A percentile compares a stretch with the other conserved stretches of the same genome.
phyloP scores from a whole-genome alignment of 441 rosid species.

The Hura crepitans region DNA sequence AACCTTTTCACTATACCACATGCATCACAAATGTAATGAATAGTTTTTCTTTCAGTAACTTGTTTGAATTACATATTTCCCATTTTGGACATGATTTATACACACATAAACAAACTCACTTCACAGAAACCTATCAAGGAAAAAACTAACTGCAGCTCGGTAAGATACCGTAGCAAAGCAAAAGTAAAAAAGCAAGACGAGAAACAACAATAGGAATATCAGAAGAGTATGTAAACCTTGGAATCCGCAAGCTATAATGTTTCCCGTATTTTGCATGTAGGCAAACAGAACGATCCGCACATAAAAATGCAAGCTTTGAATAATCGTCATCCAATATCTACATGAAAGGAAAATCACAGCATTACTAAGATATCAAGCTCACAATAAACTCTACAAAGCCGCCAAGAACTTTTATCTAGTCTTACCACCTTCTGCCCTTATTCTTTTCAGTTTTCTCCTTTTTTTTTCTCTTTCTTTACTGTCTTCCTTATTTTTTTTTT shows the following conservation, averaged over 20 bases:
- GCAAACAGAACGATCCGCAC: constrained; percentile 81
- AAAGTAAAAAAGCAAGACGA: background rate
- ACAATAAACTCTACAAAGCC: background rate
- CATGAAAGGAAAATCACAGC: constrained; percentile 16
- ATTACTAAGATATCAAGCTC: constrained; percentile 11
- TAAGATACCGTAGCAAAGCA: background rate
- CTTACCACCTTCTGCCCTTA: background rate
- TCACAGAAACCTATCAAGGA: background rate
- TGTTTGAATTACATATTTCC: no score
- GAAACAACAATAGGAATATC: background rate
- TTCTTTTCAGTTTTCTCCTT: background rate
- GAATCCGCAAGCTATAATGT: constrained; percentile 71
- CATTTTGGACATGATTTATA: no score
- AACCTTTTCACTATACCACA: background rate
- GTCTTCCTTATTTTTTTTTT: background rate
- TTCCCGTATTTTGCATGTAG: constrained; percentile 92
- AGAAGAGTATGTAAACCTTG: constrained; percentile 48
- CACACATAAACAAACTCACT: no score
- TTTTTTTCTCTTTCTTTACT: background rate
- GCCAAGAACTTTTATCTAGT: background rate
- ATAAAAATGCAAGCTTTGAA: constrained; percentile 87
- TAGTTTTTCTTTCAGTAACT: no score
- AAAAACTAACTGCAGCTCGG: background rate
- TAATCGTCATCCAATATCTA: constrained; percentile 78
- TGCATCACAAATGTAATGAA: background rate